These are phyloP conservation scores for Lecanicillium sp. DNA, from an alignment of 2,329 filamentous ascomycete species.

Conservation along the genomic window DNA sequence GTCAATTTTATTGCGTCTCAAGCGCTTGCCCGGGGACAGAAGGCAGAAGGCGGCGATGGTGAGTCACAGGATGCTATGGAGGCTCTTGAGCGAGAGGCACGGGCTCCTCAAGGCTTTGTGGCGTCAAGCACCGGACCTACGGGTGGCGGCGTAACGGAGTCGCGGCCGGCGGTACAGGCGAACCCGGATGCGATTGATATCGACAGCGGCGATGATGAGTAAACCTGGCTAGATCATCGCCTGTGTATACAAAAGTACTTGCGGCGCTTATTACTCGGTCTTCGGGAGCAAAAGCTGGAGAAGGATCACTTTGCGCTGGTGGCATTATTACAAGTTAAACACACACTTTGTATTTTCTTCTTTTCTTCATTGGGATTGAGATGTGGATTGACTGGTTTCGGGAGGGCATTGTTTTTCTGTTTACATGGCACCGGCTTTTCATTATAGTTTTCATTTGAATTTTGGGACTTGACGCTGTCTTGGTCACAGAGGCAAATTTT, in stretches of 20 bases:
- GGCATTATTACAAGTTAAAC: no score
- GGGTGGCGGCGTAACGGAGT: slow-evolving; percentile 34
- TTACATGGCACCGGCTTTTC: no score
- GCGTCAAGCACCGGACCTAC: slow-evolving; percentile 70
- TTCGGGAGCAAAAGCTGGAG: no score
- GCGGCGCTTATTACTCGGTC: no score
- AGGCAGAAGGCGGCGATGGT: slow-evolving; percentile 46
- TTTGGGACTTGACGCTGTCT: no score
- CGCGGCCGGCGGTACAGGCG: slow-evolving; percentile 37
- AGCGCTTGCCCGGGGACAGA: slow-evolving; percentile 76
- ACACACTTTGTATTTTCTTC: neutral
- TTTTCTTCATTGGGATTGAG: neutral
- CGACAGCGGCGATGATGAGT: slow-evolving; percentile 60
- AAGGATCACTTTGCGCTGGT: no score
- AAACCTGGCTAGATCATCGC: slow-evolving; percentile 1
- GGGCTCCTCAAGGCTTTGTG: slow-evolving; percentile 84
- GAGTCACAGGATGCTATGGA: slow-evolving; percentile 66
- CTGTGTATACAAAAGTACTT: neutral
- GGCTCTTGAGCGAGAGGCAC: slow-evolving; percentile 77
- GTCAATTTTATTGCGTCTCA: slow-evolving; percentile 98
- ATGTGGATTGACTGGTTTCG: no score
- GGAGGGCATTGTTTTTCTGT: no score
- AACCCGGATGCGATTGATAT: slow-evolving; percentile 85
- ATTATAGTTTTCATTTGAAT: no score
- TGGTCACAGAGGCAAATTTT: no score